Base-by-base conservation (phyloP, 768 basidiomycete genomes). In the Termitomyces sp. region DNA sequence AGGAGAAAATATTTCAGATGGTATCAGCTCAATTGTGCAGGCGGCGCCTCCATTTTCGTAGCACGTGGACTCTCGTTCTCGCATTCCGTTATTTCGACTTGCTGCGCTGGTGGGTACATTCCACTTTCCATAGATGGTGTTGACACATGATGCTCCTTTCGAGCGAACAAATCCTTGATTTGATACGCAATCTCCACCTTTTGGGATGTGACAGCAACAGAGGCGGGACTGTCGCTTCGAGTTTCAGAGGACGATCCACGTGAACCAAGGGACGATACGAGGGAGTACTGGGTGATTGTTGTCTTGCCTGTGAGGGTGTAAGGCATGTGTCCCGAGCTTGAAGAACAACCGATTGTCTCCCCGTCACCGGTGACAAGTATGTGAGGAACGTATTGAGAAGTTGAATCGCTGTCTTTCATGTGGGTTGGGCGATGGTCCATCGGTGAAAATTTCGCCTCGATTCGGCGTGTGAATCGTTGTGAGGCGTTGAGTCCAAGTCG, bases 371-470 rank as follows among this genome's bases (percentile, higher is more conserved):
- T 61, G 51, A 59, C 47, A n/a, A 61, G 53, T 9, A 62, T 60
- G 10, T 14, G 61, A 31, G 64, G 64, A 38, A 49, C 10, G 29
- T 49, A 14, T 49, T 46, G 49, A 36, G 53, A 32, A 20, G 58
- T 42, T 37, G 56, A 40, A n/a, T 31, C 31, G 40, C 55, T 49
- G 36, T 38, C 25, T 37, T 56, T 12, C 25, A 11, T 32, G 48
- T 12, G 48, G n/a, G 29, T 31, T 10, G 37, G 6, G n/a, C 6
- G 56, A 32, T 52, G 37, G 45, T 62, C 50, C 1, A 58, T 47
- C 38, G 58, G n/a, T 37, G 60, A 31, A 58, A 67, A 67, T 47
- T 60, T 63, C 12, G 64, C 66, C 40, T 60, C 64, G 15, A 67
- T 63, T 15, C 64, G 57, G n/a, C 64, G 66, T 17, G 66, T 67